Evolutionary conservation across 768 basidiomycete species (phyloP).

Genomic region (Mycena galericulata): DNA sequence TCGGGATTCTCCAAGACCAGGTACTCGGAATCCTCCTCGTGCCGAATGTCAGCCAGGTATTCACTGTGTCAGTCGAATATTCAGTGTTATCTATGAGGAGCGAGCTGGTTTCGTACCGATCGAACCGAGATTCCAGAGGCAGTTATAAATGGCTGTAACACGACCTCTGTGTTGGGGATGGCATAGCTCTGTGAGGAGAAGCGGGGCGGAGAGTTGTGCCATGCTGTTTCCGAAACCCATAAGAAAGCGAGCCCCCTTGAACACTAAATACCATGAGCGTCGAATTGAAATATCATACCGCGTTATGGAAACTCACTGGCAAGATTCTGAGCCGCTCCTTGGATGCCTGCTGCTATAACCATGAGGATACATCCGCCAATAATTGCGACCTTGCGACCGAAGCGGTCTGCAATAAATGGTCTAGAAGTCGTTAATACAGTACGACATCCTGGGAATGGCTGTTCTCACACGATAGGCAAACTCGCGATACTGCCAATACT

Average conservation of each 20-base stretch:
- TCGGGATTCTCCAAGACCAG: conserved; percentile 83
- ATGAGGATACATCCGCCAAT: conserved; percentile 25
- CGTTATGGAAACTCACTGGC: conserved; percentile 20
- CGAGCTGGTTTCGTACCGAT: conserved; percentile 21
- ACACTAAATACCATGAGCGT: conserved; percentile 23
- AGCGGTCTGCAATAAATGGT: conserved; percentile 28
- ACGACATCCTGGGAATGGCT: conserved; percentile 7
- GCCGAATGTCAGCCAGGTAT: conserved; percentile 62
- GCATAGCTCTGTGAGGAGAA: conserved; percentile 28
- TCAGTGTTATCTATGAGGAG: conserved; percentile 13
- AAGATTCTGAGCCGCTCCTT: conserved; percentile 27
- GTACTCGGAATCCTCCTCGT: conserved; percentile 69
- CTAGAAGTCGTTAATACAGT: conserved; percentile 19
- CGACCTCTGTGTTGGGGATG: conserved; percentile 31
- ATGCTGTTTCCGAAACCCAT: conserved; percentile 30
- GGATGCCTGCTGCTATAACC: conserved; percentile 24
- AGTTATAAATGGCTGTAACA: conserved; percentile 26
- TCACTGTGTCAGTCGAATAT: conserved; percentile 21
- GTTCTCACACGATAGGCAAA: conserved; percentile 26
- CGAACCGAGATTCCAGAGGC: conserved; percentile 25
- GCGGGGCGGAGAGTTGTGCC: conserved; percentile 26
- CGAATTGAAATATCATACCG: conserved; percentile 6
- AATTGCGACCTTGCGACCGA: conserved; percentile 29
- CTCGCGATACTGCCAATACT: conserved; percentile 28
- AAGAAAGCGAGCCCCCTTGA: conserved; percentile 28